Conservation (phyloP, 768 basidiomycete genomes). For the Trametes cinnabarina region DNA sequence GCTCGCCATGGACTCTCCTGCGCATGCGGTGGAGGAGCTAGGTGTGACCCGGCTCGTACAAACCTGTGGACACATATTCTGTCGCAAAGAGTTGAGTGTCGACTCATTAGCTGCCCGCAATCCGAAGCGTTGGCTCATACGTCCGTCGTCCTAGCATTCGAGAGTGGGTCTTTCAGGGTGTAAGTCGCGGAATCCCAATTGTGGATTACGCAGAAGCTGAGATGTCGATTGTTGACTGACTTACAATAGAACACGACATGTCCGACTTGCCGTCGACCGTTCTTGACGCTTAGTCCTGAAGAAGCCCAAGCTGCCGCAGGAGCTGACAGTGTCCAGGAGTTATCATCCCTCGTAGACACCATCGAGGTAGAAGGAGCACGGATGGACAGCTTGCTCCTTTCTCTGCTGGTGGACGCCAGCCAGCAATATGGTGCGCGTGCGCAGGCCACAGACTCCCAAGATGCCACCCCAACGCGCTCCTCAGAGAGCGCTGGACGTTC, state of each 20-base stretch:
- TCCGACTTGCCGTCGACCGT: slow-evolving; percentile 27
- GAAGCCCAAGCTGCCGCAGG: background rate
- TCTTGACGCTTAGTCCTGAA: slow-evolving; percentile 12
- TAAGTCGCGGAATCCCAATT: background rate
- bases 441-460: no score
- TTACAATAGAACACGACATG: slow-evolving; percentile 24
- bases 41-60: slow-evolving; percentile 61
- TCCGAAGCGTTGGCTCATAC: no score
- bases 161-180: slow-evolving; percentile 43
- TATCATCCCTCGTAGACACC: background rate
- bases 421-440: no score
- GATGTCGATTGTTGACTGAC: background rate
- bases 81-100: slow-evolving; percentile 67
- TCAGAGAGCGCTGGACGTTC: background rate
- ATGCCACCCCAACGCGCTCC: no score
- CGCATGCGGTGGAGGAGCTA: slow-evolving; percentile 62
- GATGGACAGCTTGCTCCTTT: background rate
- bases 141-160: slow-evolving; percentile 45
- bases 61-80: slow-evolving; percentile 63
- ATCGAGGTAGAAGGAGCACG: background rate
- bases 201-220: background rate
- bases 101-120: no score
- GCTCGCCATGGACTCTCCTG: slow-evolving; percentile 74
- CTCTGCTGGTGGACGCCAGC: no score
- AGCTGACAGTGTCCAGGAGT: background rate